Conservation (phyloP, 129 eudicot species). For the Scalesia atractyloides region DNA sequence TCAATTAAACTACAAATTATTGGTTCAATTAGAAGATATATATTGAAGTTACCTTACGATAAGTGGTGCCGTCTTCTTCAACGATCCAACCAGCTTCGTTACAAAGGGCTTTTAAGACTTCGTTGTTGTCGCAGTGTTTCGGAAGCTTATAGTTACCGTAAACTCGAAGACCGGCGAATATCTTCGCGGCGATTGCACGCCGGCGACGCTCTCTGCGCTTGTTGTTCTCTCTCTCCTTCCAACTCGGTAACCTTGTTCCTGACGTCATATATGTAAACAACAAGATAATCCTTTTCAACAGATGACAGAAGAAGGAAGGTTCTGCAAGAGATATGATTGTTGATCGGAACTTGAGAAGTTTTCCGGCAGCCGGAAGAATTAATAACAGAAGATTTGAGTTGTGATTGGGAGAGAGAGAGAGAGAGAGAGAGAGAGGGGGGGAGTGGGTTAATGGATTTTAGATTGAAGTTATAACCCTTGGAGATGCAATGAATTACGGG, state of each 20-base stretch:
- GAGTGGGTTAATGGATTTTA: constrained; percentile 6
- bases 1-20: neutral
- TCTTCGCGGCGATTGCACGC: constrained; percentile 96
- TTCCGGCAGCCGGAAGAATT: constrained; percentile 19
- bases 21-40: neutral
- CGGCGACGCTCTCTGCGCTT: constrained; percentile 90
- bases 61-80: constrained; percentile 96
- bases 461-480: neutral
- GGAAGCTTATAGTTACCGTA: constrained; percentile 90
- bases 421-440: neutral
- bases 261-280: constrained; percentile 54
- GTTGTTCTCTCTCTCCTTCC: constrained; percentile 98
- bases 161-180: constrained; percentile 83
- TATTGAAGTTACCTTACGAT: constrained; percentile 56
- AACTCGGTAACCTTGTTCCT: constrained; percentile 85
- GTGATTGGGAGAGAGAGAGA: constrained; percentile 1
- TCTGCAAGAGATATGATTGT: neutral
- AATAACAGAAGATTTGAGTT: constrained; percentile 16
- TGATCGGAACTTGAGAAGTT: constrained; percentile 18
- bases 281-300: neutral
- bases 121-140: constrained; percentile 95
- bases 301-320: neutral
- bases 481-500: neutral
- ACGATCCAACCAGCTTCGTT: constrained; percentile 98
- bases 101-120: constrained; percentile 84